Base-by-base conservation (phyloP, 306 rosid species). In the Castanospermum australe region DNA sequence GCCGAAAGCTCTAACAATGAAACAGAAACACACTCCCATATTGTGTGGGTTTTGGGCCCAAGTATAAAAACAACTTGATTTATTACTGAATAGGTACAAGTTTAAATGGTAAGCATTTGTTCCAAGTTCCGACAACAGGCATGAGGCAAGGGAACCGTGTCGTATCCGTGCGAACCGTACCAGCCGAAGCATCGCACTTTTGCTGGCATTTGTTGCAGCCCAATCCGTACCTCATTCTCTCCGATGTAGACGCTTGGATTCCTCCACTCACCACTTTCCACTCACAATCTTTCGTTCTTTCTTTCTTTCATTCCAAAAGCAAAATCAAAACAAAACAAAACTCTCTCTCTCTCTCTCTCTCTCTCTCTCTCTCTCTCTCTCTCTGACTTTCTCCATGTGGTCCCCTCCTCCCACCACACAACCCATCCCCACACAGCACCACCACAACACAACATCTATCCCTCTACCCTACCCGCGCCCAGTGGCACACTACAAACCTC, bases 241-340 rank as follows among this genome's bases (percentile, higher is more conserved):
- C 12, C 38, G 83, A 88, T 30, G 24, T 71, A 24, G 92, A 90
- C 94, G 77, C 87, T 67, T 69, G 82, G 55, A 81, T 67, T 87
- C 85, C 77, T 25, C 50, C 67, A 28, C 55, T 48, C 17, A 14
- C 41, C 36, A 9, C 32, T 15, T 30, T 68, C 69, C 36, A 9
- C 32, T 15, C 20, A 56, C 69, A 60, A 44, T 68, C 9, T 32
- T 51, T 61, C n/a, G n/a, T 28, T 7, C 8, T 51, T 42, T 4
- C 17, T 20, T 3, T 33, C 30, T n/a, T 15, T 51, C 22, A 8
- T 56, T 5, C 3, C 21, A 52, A 51, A 14, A 3, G 1, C 4
- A 52, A 65, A 11, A 15, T 22, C 33, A 55, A 47, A 6, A 8
- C 32, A 0, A 76, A 62, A 59, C 45, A 18, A 45, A 80, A 62